Evolutionary conservation across 495 filamentous ascomycete species (phyloP), one percentile per base, ranked within the genome.

Genomic region (Aspergillus baeticus): DNA sequence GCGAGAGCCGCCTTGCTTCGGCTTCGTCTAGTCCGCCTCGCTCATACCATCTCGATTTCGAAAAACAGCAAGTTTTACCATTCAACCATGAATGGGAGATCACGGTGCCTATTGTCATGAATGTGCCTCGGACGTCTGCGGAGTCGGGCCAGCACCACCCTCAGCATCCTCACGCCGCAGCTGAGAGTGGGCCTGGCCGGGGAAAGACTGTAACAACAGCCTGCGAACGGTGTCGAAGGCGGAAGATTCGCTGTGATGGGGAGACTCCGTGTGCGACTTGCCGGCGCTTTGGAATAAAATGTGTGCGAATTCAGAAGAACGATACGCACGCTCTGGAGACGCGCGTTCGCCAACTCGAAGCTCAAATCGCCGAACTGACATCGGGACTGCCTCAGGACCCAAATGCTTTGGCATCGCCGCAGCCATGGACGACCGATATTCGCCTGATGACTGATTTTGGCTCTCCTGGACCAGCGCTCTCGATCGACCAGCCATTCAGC

Each of bases 191-290:
- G 5, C 23, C 31, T 34, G 39, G 37, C 36, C 60, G 60, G 31
- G 29, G 47, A 4, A 59, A 53, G 20, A 50, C 60, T 14, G 55
- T 55, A 3, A 43, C 56, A 13, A 37, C 41, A 7, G 60, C 60
- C 5, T 63, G 60, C 26, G 60, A 63, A 21, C 42, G 60, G 20
- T 63, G 60, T 34, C 52, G 60, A 26, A 56, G 60, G 20, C 39
- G 60, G 26, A 63, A 63, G 31, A 63, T 63, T 38, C 52, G 60
- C 13, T 63, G 60, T 34, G 60, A 63, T 54, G 60, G 60, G 33
- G 51, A 63, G 20, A 63, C 60, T 5, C 60, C 60, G 0, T 63
- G 60, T 38, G 55, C 60, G 6, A 63, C 60, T 0, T 63, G 60
- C 34, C 47, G 53, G 10, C 60, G 60, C 0, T 63, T 63, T 46